Base-by-base conservation (phyloP, 2,329 filamentous ascomycete species). In the Aureobasidium lini region DNA sequence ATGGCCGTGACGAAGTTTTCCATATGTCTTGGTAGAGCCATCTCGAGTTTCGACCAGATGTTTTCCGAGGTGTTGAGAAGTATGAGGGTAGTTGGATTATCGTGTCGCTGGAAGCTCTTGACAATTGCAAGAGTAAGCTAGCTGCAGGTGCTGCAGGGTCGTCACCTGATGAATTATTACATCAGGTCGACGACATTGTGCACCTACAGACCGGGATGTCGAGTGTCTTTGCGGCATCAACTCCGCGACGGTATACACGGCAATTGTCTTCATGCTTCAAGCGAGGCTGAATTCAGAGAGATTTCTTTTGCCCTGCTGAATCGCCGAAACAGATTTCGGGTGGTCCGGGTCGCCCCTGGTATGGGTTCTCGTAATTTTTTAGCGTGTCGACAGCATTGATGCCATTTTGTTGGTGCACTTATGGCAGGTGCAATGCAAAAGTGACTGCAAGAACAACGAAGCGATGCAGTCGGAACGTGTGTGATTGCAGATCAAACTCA, bases 1-100 rank as follows among this genome's bases (percentile, higher is more conserved):
- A 61, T 50, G 31, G 60, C 60, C 11, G 43, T 53, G 28, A 50
- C 56, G 13, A 61, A 61, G 13, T 59, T 50, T 9, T 6, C 9
- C 59, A 60, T 49, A 9, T 46, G 16, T 6, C 34, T 29, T n/a
- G 50, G 47, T 29, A 53, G 6, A 29, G 29, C 32, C 59, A 48
- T 60, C n/a, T 15, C 32, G 31, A 29, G 28, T 1, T 52, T 37
- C 6, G 31, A 7, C 13, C 5, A 6, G 15, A 29, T 52, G 31
- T 11, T 37, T 52, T 40, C n/a, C 28, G 15, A 23, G 9, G n/a
- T 10, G 34, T 36, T 4, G 8, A 13, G 34, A 36, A 13, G 34
- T 23, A 23, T 3, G 23, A 23, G 23, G 23, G 23, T 23, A 23
- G 23, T 23, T 23, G 23, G 23, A 23, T 23, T 23, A 23, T 23